Base-by-base conservation (phyloP, 441 rosid species). In the Mallotus japonicus region DNA sequence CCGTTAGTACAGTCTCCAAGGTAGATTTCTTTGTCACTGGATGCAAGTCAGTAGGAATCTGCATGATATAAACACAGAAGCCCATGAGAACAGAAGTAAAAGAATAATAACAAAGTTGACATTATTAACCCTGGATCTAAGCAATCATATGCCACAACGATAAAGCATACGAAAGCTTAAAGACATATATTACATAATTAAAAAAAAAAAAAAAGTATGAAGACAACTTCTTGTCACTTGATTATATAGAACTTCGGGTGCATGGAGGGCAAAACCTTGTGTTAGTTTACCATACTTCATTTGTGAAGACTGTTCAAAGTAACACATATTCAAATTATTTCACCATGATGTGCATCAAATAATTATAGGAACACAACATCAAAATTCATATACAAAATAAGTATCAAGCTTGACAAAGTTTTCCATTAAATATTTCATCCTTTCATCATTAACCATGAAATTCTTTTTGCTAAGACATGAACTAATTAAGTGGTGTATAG, bases 1-100 rank as follows among this genome's bases (percentile, higher is more conserved):
- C 99, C 96, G 98, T 93, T 76, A 95, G 81, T 78, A 95, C 99
- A 58, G 99, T 95, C 89, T 95, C 99, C 86, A 95, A 77, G 67
- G 99, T 17, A 77, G 98, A 95, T 87, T 93, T 95, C 80, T 87
- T 85, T 71, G 99, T 95, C 80, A 84, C 92, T 2, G 95, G 98
- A 86, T 95, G 98, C 85, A 93, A 82, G 61, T 91, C 99, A 69
- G 83, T 91, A 37, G 99, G 98, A 85, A 95, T 95, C 99, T 93
- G 88, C 80, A 84, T 71, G 49, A 77, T 28, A 37, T 44, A 76
- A 73, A 79, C 59, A 78, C 22, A 72, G 19, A 69, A 72, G 42
- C 66, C 54, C 15, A 58, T 73, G 13, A 62, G 66, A 19, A 37
- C 40, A 70, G 40, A 28, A 68, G 16, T 65, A 49, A 57, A 44